Evolutionary conservation across 1,284 basidiomycete species (phyloP), one percentile per base, ranked within the genome.

Genomic region (Microbotryum lychnidis-dioicae): DNA sequence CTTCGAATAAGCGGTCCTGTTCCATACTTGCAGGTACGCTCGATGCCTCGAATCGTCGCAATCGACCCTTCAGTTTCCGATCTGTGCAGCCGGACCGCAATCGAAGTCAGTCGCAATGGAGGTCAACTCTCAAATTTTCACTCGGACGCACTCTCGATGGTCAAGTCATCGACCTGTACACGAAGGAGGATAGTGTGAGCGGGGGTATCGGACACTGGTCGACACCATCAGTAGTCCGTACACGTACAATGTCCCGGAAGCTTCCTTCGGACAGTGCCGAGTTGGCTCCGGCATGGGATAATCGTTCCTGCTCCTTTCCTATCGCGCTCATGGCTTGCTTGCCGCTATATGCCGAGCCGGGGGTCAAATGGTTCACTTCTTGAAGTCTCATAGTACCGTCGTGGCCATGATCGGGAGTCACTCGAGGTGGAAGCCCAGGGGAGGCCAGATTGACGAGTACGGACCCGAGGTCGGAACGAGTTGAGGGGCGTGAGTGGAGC

Each of bases 1-100:
- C 58, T 51, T 67, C 66, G 54, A 67, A 65, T 1, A 67, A 33
- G 1, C 66, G 63, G 29, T 67, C 66, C 14, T 62, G 53, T 18
- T 57, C 46, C 20, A 67, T 50, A n/a, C 54, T 55, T 5, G 23
- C 51, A n/a, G 66, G 66, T 0, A 65, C 55, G 6, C 60, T 23
- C 3, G 56, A 58, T 3, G 58, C 54, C 44, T 67, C 66, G 54
- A 54, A 57, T 9, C 63, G 57, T 7, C 61, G 53, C 33, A 67
- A 45, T 8, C 47, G 54, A 16, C 55, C 53, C 48, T 60, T 60
- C 1, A 66, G 44, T 31, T 57, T 45, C 46, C 63, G 64, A 33
- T 66, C 61, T 66, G 50, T n/a, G 33, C 14, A 42, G 37, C 12
- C 37, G 7, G 2, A 6, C 4, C 33, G 23, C 18, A 3, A 31